Percentiles rank a stretch among this genome's conserved stretches.
These are phyloP conservation scores for Phytophthora sojae DNA, from an alignment of 352 stramenopile species.

Conservation along the genomic window DNA sequence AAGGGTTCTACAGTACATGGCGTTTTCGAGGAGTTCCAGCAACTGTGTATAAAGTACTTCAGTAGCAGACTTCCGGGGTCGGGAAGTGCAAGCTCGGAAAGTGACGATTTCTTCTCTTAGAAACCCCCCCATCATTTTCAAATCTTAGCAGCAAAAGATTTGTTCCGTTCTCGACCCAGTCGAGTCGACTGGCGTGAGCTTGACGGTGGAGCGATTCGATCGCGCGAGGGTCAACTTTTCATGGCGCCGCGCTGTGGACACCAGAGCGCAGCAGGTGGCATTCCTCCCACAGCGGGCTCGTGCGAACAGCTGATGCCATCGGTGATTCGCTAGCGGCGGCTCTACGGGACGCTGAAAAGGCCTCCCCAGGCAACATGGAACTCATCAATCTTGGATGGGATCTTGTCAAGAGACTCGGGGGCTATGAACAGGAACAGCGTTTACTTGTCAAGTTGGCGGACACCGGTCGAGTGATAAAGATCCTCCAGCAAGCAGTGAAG, in stretches of 20 bases:
- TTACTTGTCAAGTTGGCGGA: slow-evolving; percentile 23
- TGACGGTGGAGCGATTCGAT: background rate
- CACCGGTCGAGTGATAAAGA: slow-evolving; percentile 7
- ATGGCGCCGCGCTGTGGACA: background rate
- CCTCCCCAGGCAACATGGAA: background rate
- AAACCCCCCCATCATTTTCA: too few relatives aligned
- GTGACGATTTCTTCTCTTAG: too few relatives aligned
- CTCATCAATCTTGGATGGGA: background rate
- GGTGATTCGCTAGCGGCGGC: background rate
- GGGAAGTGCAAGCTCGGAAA: too few relatives aligned
- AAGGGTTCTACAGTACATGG: too few relatives aligned
- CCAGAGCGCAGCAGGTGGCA: too few relatives aligned
- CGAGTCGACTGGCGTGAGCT: too few relatives aligned
- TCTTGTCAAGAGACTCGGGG: background rate
- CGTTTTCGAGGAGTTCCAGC: too few relatives aligned
- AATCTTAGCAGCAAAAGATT: too few relatives aligned
- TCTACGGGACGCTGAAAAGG: background rate
- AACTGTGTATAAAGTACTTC: too few relatives aligned
- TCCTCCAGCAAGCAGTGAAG: slow-evolving; percentile 5
- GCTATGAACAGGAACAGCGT: slow-evolving; percentile 17
- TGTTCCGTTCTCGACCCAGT: too few relatives aligned
- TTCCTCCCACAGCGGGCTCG: too few relatives aligned
- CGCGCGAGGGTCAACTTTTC: background rate
- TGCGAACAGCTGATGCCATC: background rate
- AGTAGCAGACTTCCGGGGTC: too few relatives aligned